Conservation (phyloP, 75 land plant genomes). For the Pinus albicaulis region DNA sequence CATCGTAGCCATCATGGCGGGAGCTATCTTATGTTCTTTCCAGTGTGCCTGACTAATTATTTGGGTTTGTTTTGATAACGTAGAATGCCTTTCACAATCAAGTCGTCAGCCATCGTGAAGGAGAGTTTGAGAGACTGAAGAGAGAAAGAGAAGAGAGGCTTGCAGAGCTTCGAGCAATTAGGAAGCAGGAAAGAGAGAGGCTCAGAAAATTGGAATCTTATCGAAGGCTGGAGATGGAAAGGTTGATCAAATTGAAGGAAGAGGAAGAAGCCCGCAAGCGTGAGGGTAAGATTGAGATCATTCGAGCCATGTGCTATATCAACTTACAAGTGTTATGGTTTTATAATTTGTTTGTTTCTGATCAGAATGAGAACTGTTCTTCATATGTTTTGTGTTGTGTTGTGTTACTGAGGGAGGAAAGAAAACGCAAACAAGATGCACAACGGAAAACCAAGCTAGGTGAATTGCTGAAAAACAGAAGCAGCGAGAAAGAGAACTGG, state of each 20-base stretch:
- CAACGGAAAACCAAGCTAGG: constrained; percentile 84
- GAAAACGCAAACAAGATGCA: constrained; percentile 72
- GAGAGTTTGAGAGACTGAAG: constrained; percentile 56
- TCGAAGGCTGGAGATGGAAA: constrained; percentile 64
- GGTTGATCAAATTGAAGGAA: constrained; percentile 58
- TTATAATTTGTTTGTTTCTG: not conserved
- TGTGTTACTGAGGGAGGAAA: constrained; percentile 86
- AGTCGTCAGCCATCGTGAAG: constrained; percentile 55
- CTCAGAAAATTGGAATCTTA: constrained; percentile 68
- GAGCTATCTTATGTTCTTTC: not conserved
- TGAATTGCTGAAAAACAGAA: constrained; percentile 89
- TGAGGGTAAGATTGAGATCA: constrained; percentile 61
- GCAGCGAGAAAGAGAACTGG: constrained; percentile 72
- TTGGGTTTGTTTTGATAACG: not conserved
- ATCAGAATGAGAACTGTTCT: not conserved
- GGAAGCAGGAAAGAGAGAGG: constrained; percentile 57
- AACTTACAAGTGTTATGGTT: not conserved
- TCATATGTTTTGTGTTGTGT: too few species aligned
- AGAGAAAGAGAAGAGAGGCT: constrained; percentile 68
- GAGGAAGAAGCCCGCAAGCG: constrained; percentile 92
- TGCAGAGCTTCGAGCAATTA: constrained; percentile 25
- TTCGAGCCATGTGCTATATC: not conserved
- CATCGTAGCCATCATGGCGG: not conserved
- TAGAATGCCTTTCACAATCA: constrained; percentile 67
- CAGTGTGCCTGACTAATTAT: too few species aligned